phyloP scores from a whole-genome alignment of 2,329 filamentous ascomycete species.

The Penicillium freii region DNA sequence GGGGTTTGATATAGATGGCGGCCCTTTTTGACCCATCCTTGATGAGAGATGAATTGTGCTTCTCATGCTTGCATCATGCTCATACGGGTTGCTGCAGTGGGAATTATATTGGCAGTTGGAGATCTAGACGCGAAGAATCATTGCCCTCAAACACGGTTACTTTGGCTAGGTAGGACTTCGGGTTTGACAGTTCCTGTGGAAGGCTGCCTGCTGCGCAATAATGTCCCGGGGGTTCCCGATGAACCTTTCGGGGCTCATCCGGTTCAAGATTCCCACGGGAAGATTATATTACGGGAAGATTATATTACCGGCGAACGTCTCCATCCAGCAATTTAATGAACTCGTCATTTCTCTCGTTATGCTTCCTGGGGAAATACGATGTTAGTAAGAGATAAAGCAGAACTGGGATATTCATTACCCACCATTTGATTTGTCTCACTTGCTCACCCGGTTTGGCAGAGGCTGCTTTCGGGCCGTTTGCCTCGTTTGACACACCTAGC shows the following conservation, averaged over 20 bases:
- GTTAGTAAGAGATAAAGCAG: background rate
- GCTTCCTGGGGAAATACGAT: background rate
- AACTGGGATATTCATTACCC: background rate
- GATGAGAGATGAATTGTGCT: background rate
- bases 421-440: slow-evolving; percentile 3
- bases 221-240: background rate
- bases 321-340: background rate
- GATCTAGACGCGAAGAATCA: background rate
- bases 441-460: slow-evolving; percentile 4
- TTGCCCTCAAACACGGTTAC: background rate
- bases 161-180: background rate
- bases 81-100: background rate
- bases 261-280: background rate
- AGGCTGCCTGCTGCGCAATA: background rate
- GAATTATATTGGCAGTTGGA: background rate
- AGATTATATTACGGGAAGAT: background rate
- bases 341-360: background rate
- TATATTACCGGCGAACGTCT: background rate
- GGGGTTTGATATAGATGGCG: background rate
- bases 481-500: background rate
- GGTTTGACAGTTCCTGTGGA: background rate
- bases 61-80: background rate
- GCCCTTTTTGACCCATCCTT: background rate
- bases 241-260: background rate
- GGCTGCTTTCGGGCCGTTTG: background rate